Percentiles rank a stretch among this genome's conserved stretches.
These are phyloP conservation scores for Phalaenopsis hybrid DNA, from an alignment of 116 monocot species.

Conservation along the genomic window DNA sequence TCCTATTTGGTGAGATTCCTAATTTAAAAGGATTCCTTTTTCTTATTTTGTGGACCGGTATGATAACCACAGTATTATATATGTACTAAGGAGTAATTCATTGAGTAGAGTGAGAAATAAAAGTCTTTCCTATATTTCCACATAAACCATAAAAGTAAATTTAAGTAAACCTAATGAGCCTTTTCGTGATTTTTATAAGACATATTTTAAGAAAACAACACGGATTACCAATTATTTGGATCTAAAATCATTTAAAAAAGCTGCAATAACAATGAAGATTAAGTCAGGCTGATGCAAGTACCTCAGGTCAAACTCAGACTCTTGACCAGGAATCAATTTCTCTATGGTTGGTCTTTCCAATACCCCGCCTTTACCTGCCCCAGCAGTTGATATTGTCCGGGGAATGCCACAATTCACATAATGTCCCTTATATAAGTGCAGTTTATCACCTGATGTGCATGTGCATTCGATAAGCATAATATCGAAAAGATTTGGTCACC, in stretches of 20 bases:
- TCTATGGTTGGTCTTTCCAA: slow-evolving; percentile 81
- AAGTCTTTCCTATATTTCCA: no score
- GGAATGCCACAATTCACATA: slow-evolving; percentile 38
- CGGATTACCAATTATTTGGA: not conserved
- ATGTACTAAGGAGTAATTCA: no score
- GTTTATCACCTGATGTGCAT: slow-evolving; percentile 52
- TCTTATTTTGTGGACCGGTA: no score
- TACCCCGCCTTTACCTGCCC: slow-evolving; percentile 77
- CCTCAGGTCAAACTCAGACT: slow-evolving; percentile 95
- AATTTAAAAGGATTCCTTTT: no score
- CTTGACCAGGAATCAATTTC: slow-evolving; percentile 78
- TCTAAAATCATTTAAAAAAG: not conserved
- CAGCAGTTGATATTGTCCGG: slow-evolving; percentile 45
- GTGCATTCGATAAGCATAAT: not conserved
- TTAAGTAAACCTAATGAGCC: not conserved
- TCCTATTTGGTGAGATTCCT: no score
- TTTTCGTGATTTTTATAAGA: not conserved
- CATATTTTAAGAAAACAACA: no score
- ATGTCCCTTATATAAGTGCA: slow-evolving; percentile 33
- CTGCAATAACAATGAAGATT: not conserved
- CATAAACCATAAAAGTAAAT: no score
- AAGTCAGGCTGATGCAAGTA: slow-evolving; percentile 18
- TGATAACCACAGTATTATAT: no score
- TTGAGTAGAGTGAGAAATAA: no score
- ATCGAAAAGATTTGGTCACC: not conserved